These are phyloP conservation scores for Gyromitra esculenta DNA, from an alignment of 2,329 filamentous ascomycete species.

Conservation along the genomic window DNA sequence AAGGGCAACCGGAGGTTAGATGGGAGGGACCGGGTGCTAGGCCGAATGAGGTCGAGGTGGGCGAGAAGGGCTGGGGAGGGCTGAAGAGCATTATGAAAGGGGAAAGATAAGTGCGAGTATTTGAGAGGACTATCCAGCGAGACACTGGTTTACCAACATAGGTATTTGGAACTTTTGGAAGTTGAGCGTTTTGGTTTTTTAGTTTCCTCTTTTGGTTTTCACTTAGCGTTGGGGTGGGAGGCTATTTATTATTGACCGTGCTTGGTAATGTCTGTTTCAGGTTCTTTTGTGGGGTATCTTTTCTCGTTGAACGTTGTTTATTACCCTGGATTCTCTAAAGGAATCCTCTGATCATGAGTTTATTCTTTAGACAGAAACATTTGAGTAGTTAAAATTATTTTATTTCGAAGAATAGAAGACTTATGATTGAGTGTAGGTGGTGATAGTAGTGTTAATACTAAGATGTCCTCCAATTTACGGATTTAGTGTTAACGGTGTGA, in stretches of 20 bases:
- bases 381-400: background rate
- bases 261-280: background rate
- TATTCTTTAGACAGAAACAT: no score
- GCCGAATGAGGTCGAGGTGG: constrained; percentile 62
- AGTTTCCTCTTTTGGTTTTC: background rate
- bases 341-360: background rate
- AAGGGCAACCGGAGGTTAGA: constrained; percentile 64
- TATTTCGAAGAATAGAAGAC: constrained; percentile 5
- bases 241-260: constrained; percentile 2
- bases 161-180: background rate
- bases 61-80: constrained; percentile 32
- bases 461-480: background rate
- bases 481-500: background rate
- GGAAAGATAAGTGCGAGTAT: constrained; percentile 28
- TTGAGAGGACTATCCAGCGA: background rate
- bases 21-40: constrained; percentile 59
- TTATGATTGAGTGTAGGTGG: no score
- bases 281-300: background rate
- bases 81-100: constrained; percentile 46
- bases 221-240: background rate
- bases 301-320: background rate
- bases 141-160: background rate
- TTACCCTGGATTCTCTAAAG: background rate
- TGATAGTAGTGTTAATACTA: background rate
- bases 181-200: background rate